Conservation (phyloP, 2,329 filamentous ascomycete genomes). For the Ophiocordyceps robertsii region DNA sequence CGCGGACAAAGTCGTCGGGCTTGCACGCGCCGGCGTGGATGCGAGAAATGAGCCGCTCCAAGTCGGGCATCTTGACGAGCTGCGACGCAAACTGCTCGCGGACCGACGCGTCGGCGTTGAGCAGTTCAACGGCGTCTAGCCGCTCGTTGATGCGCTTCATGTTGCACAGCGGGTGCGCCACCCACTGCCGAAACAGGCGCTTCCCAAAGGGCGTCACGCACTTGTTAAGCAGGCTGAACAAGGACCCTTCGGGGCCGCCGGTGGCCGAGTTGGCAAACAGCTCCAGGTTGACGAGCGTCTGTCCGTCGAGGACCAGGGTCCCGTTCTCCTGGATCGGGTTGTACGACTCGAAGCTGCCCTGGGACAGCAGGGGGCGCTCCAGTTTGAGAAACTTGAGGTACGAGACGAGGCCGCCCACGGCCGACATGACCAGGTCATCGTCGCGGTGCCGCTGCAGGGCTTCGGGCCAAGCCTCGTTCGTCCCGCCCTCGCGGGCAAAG, state of each 20-base stretch:
- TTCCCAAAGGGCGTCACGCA: conserved; percentile 97
- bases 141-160: conserved; percentile 81
- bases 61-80: conserved; percentile 80
- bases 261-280: conserved; percentile 90
- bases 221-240: conserved; percentile 82
- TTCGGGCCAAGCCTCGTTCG: conserved; percentile 61
- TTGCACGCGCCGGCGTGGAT: conserved; percentile 87
- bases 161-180: conserved; percentile 88
- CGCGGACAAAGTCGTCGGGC: conserved; percentile 82
- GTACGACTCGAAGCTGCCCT: conserved; percentile 85
- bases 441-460: conserved; percentile 57
- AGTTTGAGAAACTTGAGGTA: conserved; percentile 82
- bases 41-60: conserved; percentile 86
- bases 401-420: conserved; percentile 75
- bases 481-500: conserved; percentile 47
- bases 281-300: conserved; percentile 96
- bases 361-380: conserved; percentile 72
- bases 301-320: conserved; percentile 83
- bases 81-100: conserved; percentile 83
- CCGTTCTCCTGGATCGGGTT: conserved; percentile 84
- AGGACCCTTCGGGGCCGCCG: conserved; percentile 68
- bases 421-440: conserved; percentile 78
- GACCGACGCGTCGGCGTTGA: conserved; percentile 70
- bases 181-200: conserved; percentile 89
- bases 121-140: conserved; percentile 82